A percentile compares a stretch with the other conserved stretches of the same genome.
phyloP scores from a whole-genome alignment of 1,284 basidiomycete species.

The Sanguinoderma infundibulare region DNA sequence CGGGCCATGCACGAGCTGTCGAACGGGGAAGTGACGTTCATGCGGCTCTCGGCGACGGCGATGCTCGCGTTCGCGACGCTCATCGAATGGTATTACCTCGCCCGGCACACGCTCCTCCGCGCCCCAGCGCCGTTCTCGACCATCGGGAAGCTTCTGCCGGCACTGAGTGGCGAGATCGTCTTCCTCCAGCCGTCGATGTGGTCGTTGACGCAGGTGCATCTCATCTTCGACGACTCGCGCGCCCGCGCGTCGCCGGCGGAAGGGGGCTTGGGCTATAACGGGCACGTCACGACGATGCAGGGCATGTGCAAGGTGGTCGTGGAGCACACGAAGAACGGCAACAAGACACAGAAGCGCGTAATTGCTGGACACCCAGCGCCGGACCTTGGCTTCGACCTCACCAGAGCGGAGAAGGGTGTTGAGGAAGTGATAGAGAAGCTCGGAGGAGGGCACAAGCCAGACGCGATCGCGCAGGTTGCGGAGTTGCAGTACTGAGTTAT shows the following conservation, averaged over 20 bases:
- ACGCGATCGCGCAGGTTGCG: conserved; percentile 17
- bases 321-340: conserved; percentile 49
- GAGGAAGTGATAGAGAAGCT: conserved; percentile 40
- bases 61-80: conserved; percentile 59
- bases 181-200: conserved; percentile 75
- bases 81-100: conserved; percentile 59
- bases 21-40: conserved; percentile 53
- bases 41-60: conserved; percentile 53
- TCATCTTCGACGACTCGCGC: conserved; percentile 73
- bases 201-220: conserved; percentile 61
- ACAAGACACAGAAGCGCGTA: conserved; percentile 37
- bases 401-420: conserved; percentile 42
- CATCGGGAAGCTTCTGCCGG: conserved; percentile 49
- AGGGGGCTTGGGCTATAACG: conserved; percentile 68
- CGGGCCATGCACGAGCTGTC: conserved; percentile 36
- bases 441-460: conserved; percentile 30
- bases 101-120: conserved; percentile 42
- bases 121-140: conserved; percentile 37
- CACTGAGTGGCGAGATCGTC: conserved; percentile 55
- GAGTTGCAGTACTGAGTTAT: conserved; percentile 17
- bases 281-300: conserved; percentile 35
- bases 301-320: conserved; percentile 47
- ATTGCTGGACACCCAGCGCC: conserved; percentile 29
- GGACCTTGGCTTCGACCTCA: conserved; percentile 42
- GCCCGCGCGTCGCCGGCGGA: conserved; percentile 59